These are phyloP conservation scores for Iris macrosiphon DNA, from an alignment of 106 monocot species.

Conservation along the genomic window DNA sequence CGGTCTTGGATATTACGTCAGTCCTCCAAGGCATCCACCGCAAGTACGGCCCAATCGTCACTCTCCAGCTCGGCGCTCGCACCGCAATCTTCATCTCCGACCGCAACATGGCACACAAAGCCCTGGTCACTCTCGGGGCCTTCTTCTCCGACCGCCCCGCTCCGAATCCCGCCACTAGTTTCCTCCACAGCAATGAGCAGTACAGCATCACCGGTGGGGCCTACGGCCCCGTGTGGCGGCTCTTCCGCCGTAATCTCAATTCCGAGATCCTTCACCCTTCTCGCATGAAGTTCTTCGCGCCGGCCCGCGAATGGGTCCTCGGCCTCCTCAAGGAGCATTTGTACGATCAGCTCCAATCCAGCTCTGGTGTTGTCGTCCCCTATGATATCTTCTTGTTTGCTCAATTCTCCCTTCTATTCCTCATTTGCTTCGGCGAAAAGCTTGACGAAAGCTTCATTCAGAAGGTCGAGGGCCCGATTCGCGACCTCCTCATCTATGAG, in stretches of 20 bases:
- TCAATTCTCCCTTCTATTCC: not conserved
- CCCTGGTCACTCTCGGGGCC: constrained; percentile 19
- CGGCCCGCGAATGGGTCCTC: constrained; percentile 18
- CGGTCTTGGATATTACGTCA: not conserved
- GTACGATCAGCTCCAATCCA: too few species aligned
- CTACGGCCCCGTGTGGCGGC: constrained; percentile 33
- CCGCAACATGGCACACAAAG: constrained; percentile 17
- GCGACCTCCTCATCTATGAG: not conserved
- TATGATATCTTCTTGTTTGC: not conserved
- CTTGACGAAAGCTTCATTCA: constrained; percentile 3
- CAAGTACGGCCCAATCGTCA: constrained; percentile 22
- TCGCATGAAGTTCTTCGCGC: constrained; percentile 9
- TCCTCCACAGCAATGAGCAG: constrained; percentile 4
- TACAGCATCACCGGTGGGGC: constrained; percentile 7
- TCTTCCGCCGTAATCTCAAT: constrained; percentile 18
- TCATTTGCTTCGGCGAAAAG: constrained; percentile 7
- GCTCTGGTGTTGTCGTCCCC: not conserved
- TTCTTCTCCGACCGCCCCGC: constrained; percentile 20
- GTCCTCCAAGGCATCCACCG: not conserved
- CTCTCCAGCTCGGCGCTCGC: constrained; percentile 19
- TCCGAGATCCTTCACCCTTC: constrained; percentile 22
- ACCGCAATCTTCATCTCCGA: constrained; percentile 22
- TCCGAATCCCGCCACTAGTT: not conserved
- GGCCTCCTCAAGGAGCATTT: not conserved
- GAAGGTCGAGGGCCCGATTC: not conserved